A percentile compares a stretch with the other conserved stretches of the same genome.
Evolutionary conservation across 352 stramenopile genomes (phyloP).

Genomic region (Phytophthora meadii): DNA sequence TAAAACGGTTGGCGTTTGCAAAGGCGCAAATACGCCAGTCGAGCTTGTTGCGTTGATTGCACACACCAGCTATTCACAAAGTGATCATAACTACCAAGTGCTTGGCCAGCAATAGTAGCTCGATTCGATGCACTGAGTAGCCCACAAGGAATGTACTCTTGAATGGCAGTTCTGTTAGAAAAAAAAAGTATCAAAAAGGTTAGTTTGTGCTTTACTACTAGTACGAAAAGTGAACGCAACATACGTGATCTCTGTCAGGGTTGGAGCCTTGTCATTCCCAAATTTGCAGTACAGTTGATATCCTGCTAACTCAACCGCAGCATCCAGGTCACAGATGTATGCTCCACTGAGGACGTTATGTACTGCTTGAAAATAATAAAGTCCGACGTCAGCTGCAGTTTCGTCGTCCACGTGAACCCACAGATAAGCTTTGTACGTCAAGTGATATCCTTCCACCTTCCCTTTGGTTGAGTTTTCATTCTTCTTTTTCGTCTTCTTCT

Average conservation of each 20-base stretch:
- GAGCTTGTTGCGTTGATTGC: slow-evolving; percentile 46
- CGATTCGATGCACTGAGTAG: slow-evolving; percentile 62
- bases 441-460: slow-evolving; percentile 37
- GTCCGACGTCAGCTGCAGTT: slow-evolving; percentile 56
- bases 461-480: neutral
- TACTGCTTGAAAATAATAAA: slow-evolving; percentile 81
- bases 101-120: slow-evolving; percentile 31
- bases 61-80: slow-evolving; percentile 40
- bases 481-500: slow-evolving; percentile 34
- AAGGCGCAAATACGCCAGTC: slow-evolving; percentile 64
- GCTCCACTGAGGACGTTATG: slow-evolving; percentile 64
- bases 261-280: slow-evolving; percentile 27
- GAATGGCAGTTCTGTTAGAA: slow-evolving; percentile 26
- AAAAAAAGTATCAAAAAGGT: neutral
- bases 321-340: slow-evolving; percentile 64
- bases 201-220: too few species aligned
- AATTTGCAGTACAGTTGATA: slow-evolving; percentile 71
- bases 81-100: slow-evolving; percentile 45
- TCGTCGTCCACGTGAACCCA: slow-evolving; percentile 73
- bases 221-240: neutral
- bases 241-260: slow-evolving; percentile 27
- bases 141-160: slow-evolving; percentile 40
- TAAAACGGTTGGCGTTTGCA: slow-evolving; percentile 72
- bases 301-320: slow-evolving; percentile 64
- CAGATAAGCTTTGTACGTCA: slow-evolving; percentile 80